phyloP scores from a whole-genome alignment of 768 basidiomycete genomes.

The Hygrophorus russula region DNA sequence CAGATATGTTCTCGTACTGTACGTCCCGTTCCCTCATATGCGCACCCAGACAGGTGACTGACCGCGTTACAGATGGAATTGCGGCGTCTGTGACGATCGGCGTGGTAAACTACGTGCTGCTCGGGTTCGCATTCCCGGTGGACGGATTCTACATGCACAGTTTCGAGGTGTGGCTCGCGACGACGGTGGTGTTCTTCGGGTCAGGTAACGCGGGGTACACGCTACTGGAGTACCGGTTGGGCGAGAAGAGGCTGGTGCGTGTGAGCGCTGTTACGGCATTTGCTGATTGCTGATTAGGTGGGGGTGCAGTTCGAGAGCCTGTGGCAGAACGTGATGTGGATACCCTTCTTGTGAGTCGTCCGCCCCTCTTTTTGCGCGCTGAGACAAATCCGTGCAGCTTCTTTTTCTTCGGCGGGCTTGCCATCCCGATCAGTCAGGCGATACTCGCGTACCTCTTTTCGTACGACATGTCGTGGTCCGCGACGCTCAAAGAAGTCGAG shows the following conservation, averaged over 20 bases:
- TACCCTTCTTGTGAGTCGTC: slow-evolving; percentile 61
- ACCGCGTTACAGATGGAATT: slow-evolving; percentile 34
- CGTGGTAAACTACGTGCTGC: slow-evolving; percentile 62
- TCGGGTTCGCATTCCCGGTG: slow-evolving; percentile 62
- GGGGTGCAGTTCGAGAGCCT: slow-evolving; percentile 29
- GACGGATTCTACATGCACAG: slow-evolving; percentile 71
- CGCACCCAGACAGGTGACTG: neutral
- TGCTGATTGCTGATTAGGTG: neutral
- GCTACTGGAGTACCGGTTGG: slow-evolving; percentile 62
- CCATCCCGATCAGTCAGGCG: slow-evolving; percentile 58
- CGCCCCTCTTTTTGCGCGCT: slow-evolving; percentile 5
- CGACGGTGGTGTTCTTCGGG: slow-evolving; percentile 67
- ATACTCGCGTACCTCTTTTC: slow-evolving; percentile 56
- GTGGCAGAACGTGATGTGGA: slow-evolving; percentile 51
- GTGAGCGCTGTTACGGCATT: too few relatives aligned
- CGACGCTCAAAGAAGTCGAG: slow-evolving; percentile 73
- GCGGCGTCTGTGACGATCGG: slow-evolving; percentile 56
- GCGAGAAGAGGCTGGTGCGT: slow-evolving; percentile 37
- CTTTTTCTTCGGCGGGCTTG: slow-evolving; percentile 70
- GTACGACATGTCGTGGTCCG: slow-evolving; percentile 45
- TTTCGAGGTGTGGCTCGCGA: slow-evolving; percentile 75
- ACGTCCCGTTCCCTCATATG: slow-evolving; percentile 6
- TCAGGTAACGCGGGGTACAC: slow-evolving; percentile 63
- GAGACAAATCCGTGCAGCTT: slow-evolving; percentile 29
- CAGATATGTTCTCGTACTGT: slow-evolving; percentile 49